Percentiles rank a stretch among this genome's conserved stretches.
Conservation (phyloP, 1,139 yeast species). For the Sugiyamaella neomexicana region DNA sequence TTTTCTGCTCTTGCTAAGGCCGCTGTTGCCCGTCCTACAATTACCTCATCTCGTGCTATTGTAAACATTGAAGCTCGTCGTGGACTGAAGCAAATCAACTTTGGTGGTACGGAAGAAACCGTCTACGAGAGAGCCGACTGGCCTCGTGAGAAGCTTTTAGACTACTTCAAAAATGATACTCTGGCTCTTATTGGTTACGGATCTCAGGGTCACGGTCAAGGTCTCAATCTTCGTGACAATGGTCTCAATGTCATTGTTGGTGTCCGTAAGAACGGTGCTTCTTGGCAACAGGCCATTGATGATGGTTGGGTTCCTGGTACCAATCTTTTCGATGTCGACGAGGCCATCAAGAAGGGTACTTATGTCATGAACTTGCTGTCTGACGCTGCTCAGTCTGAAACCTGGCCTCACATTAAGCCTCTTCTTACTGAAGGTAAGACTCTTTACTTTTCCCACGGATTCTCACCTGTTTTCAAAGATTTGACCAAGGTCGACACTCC, state of each 20-base stretch:
- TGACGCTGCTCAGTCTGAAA: constrained; percentile 99
- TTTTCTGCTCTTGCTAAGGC: constrained; percentile 32
- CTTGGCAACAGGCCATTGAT: constrained; percentile 99
- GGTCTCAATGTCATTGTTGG: constrained; percentile 97
- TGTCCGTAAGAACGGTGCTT: constrained; percentile 97
- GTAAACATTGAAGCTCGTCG: constrained; percentile 32
- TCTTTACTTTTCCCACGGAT: constrained; percentile 98
- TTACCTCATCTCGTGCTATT: constrained; percentile 28
- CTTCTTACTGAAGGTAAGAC: constrained; percentile 95
- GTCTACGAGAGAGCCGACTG: constrained; percentile 99
- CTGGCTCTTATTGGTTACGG: constrained; percentile 98
- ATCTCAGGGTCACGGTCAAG: constrained; percentile 99
- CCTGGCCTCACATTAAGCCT: constrained; percentile 87
- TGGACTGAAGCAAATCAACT: constrained; percentile 94
- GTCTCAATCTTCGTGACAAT: constrained; percentile 97
- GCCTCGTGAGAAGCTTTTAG: constrained; percentile 96
- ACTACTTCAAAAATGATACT: constrained; percentile 97
- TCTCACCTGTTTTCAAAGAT: constrained; percentile 98
- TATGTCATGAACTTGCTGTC: constrained; percentile 96
- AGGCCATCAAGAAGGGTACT: constrained; percentile 91
- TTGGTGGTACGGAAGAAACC: constrained; percentile 91
- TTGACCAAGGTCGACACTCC: constrained; percentile 97
- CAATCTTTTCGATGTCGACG: constrained; percentile 91
- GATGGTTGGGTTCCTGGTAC: constrained; percentile 99
- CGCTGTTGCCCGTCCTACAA: constrained; percentile 30